phyloP scores from a whole-genome alignment of 2,329 filamentous ascomycete species.

The Penicillium rolfsii region DNA sequence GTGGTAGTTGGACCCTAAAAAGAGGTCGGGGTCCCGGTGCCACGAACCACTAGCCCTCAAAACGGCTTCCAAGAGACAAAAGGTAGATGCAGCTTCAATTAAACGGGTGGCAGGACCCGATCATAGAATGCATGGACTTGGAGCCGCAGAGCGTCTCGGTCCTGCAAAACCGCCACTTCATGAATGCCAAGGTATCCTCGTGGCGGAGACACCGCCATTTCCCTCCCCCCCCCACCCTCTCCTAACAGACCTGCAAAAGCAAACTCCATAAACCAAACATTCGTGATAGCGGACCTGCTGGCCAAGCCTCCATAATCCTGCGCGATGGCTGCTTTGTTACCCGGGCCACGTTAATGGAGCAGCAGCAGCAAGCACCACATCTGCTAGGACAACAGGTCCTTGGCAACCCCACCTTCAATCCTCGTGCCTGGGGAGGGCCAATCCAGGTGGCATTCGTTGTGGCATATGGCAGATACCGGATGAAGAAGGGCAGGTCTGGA shows the following conservation, averaged over 20 bases:
- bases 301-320: slow-evolving; percentile 17
- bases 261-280: slow-evolving; percentile 4
- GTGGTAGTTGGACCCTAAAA: background rate
- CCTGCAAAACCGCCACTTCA: slow-evolving; percentile 24
- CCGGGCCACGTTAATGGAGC: slow-evolving; percentile 23
- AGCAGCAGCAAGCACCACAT: slow-evolving; percentile 7
- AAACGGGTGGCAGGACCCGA: slow-evolving; percentile 5
- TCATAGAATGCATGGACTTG: slow-evolving; percentile 10
- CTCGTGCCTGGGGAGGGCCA: slow-evolving; percentile 12
- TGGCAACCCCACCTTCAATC: slow-evolving; percentile 20
- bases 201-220: slow-evolving; percentile 32
- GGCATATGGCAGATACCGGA: slow-evolving; percentile 5
- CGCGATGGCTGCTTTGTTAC: slow-evolving; percentile 21
- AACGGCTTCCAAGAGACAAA: background rate
- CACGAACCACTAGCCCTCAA: background rate
- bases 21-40: background rate
- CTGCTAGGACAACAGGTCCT: slow-evolving; percentile 13
- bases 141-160: slow-evolving; percentile 24
- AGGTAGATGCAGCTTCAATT: background rate
- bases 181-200: slow-evolving; percentile 24
- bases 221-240: slow-evolving; percentile 12
- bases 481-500: background rate
- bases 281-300: slow-evolving; percentile 7
- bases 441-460: slow-evolving; percentile 6
- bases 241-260: background rate